Evolutionary conservation across 495 filamentous ascomycete genomes (phyloP), one percentile per base, ranked within the genome.

Genomic region (Chlorociboria aeruginascens): DNA sequence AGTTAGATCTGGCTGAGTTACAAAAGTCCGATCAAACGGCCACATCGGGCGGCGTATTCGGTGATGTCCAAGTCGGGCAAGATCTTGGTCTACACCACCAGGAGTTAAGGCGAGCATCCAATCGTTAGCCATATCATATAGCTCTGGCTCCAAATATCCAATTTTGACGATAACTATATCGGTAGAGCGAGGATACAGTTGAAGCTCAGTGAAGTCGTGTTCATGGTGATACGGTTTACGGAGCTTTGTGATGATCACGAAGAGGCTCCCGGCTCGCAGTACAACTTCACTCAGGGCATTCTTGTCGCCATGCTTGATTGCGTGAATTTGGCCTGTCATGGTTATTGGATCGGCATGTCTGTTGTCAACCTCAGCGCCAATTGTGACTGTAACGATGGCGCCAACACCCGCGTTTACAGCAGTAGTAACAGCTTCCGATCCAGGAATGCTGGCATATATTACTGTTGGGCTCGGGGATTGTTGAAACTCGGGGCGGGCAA

Each of bases 121-220:
- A 43, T 72, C 71, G 9, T 61, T 56, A 0, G 74, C 73, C 71
- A 76, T 77, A 35, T 65, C 64, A 43, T 71, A 76, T 1, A 79
- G 53, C 34, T 79, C 72, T 12, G 75, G 75, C 52, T 79, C 74
- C 9, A 79, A 53, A 49, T 78, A 79, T 14, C 75, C 74, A 42
- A 79, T 79, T 60, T 79, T 79, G 6, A 78, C 72, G 13, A 79
- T 66, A 10, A 79, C 72, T 12, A 79, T 68, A 48, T 74, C 70
- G 8, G 68, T 63, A 3, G 60, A 52, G 1, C 73, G 69, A 9
- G 73, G 72, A 1, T 49, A 29, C 0, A 79, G 64, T 46, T 71
- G 46, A 3, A 78, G 63, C 14, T 68, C 66, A 0, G 65, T 73
- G 47, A 78, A 79, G 46, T 79, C 75, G 30, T 57, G 59, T 48